Base-by-base conservation (phyloP, 2,329 filamentous ascomycete genomes). In the Cladophialophora chaetospira region DNA sequence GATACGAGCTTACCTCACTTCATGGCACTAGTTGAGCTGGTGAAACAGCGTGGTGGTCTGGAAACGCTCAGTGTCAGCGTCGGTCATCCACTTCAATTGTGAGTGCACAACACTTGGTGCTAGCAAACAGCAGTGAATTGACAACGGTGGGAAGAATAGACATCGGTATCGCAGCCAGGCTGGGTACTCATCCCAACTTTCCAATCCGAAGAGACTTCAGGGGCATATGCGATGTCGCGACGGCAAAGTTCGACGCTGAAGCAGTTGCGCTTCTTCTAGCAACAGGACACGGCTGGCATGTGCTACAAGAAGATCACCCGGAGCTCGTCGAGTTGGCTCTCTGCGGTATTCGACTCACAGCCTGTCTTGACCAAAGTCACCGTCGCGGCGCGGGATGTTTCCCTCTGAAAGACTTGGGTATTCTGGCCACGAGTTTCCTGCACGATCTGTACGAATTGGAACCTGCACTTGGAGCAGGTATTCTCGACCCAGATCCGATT, bases 1-100 rank as follows among this genome's bases (percentile, higher is more conserved):
- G 44, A 47, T 10, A 47, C 17, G 8, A 47, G 44, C 44, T 11
- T 43, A 21, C 40, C 40, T 43, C 40, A 43, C 13, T 43, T 43
- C 40, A 19, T 13, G 17, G 40, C 40, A 10, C 40, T 43, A 1
- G 40, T 43, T n/a, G 17, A 43, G 21, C 15, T 43, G 25, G 40
- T 43, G 17, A 43, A 43, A 21, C 40, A 43, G 23, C 40, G 40
- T 15, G 40, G 40, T 15, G 40, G 40, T 6, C 23, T 43, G 40
- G 23, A 43, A 5, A 26, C 40, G 4, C 13, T 43, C 17, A 43
- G 40, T n/a, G 40, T 43, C 40, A 43, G 40, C n/a, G 40, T 43
- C 40, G 23, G 40, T 11, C 40, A 43, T 11, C 40, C 40, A n/a
- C 21, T 43, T 43, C 40, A 43, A 43, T 13, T 43, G 40, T 43